Evolutionary conservation across 129 eudicot species (phyloP).

Genomic region (Apium graveolens): DNA sequence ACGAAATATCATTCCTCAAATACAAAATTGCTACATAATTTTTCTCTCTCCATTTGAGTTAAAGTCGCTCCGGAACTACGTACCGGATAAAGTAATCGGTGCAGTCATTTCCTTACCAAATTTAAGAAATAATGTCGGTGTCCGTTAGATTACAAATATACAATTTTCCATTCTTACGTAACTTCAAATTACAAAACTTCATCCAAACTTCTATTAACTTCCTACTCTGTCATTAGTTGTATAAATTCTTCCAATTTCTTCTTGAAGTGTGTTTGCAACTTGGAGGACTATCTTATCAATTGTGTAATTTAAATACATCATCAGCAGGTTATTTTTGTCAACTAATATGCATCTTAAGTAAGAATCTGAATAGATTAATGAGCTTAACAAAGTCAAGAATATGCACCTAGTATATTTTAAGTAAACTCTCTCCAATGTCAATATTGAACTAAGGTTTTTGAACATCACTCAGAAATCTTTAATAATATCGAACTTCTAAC

Average conservation of each 20-base stretch:
- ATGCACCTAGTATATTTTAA: constrained; percentile 18
- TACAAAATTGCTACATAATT: no score
- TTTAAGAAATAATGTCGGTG: neutral
- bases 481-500: no score
- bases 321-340: neutral
- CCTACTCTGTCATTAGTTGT: neutral
- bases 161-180: no score
- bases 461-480: neutral
- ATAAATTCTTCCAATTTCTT: neutral
- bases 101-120: neutral
- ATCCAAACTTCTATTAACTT: neutral
- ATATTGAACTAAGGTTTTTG: neutral
- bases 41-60: neutral
- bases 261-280: neutral
- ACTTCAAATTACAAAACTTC: neutral
- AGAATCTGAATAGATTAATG: neutral
- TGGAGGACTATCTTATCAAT: neutral
- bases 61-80: neutral
- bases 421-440: constrained; percentile 11
- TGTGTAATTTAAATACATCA: neutral
- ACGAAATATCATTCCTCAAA: no score
- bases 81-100: neutral
- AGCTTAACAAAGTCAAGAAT: constrained; percentile 21
- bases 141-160: neutral
- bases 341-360: neutral